phyloP scores from a whole-genome alignment of 441 rosid species.

The Corymbia calophylla region DNA sequence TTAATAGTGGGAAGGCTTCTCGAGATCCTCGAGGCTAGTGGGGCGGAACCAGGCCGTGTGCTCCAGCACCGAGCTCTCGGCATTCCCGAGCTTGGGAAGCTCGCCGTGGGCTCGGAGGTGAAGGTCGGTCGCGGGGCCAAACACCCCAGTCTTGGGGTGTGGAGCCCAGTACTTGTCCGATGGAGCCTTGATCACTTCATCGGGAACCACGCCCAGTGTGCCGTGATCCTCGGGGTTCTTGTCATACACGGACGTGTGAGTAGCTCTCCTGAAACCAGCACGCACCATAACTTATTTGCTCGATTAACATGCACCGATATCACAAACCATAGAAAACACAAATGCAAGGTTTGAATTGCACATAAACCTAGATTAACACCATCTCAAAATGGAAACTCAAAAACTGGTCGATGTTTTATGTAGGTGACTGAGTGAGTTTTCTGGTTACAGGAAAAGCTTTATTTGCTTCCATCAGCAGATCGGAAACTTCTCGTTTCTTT shows the following conservation, averaged over 20 bases:
- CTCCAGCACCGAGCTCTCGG: conserved; percentile 1
- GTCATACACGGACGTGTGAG: not conserved
- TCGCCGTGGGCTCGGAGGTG: not conserved
- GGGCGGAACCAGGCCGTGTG: conserved; percentile 1
- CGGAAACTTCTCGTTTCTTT: not conserved
- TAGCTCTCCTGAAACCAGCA: not conserved
- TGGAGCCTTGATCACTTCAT: not conserved
- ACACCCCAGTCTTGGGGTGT: not conserved
- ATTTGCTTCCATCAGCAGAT: not conserved
- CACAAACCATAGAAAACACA: not conserved
- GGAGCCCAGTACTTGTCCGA: conserved; percentile 1
- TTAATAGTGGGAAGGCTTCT: not conserved
- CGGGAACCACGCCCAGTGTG: not conserved
- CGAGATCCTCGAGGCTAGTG: not conserved
- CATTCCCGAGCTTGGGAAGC: not conserved
- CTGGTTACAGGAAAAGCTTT: not conserved
- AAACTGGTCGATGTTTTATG: not conserved
- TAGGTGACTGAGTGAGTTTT: not conserved
- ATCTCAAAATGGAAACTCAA: not conserved
- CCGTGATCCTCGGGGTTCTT: conserved; percentile 2
- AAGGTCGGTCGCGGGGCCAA: not conserved
- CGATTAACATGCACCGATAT: not conserved
- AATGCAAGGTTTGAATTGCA: not conserved
- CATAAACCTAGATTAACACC: not conserved
- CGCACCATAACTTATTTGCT: not conserved